phyloP scores from a whole-genome alignment of 768 basidiomycete genomes.

The Rhodotorula diobovata region DNA sequence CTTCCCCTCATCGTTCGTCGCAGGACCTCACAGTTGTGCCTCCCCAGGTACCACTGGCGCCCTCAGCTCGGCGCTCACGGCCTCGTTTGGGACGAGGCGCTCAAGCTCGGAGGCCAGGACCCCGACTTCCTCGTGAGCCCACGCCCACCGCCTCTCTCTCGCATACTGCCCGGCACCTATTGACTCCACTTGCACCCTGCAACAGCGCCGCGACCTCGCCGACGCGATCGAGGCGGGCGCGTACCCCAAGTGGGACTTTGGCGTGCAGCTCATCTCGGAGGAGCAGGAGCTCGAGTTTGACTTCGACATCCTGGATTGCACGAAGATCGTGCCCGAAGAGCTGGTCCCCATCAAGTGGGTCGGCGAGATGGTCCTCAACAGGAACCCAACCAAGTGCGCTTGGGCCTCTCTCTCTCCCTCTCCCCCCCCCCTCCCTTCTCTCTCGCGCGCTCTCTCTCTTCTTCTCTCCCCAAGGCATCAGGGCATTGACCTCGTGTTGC shows the following conservation, averaged over 20 bases:
- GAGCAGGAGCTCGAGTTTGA: constrained; percentile 76
- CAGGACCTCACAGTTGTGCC: neutral
- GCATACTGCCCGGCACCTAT: too few species aligned
- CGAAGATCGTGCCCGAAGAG: constrained; percentile 68
- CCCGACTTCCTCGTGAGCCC: constrained; percentile 67
- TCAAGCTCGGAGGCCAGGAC: constrained; percentile 76
- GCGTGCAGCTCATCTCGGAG: constrained; percentile 67
- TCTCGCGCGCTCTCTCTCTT: too few species aligned
- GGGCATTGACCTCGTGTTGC: neutral
- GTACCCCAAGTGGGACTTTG: constrained; percentile 73
- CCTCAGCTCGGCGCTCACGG: constrained; percentile 72
- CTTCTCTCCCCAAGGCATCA: too few species aligned
- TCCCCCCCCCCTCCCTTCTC: neutral
- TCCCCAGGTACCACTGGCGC: constrained; percentile 59
- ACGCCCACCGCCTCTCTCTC: too few species aligned
- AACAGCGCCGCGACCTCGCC: constrained; percentile 66
- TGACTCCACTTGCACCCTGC: too few species aligned
- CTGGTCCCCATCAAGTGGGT: constrained; percentile 70
- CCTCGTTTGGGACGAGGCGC: constrained; percentile 81
- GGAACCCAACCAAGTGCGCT: constrained; percentile 45
- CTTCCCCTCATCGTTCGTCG: too few species aligned
- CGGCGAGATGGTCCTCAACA: constrained; percentile 51
- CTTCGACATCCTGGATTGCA: constrained; percentile 76
- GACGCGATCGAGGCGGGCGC: constrained; percentile 72
- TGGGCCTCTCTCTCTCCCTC: neutral